Base-by-base conservation (phyloP, 2,329 filamentous ascomycete genomes). In the Fusarium marasasianum region DNA sequence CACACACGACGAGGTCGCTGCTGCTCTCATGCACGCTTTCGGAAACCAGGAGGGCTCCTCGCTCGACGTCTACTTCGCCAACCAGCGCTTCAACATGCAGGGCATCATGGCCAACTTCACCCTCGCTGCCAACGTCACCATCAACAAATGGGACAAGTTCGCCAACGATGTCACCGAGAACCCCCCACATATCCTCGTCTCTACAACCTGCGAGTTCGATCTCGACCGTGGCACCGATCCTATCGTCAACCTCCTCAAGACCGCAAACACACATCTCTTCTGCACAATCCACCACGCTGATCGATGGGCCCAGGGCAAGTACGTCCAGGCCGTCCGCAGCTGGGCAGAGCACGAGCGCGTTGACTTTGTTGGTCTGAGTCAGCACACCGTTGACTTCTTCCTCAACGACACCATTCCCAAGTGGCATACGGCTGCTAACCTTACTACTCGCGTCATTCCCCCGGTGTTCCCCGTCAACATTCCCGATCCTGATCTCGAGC, bases 261-360 rank as follows among this genome's bases (percentile, higher is more conserved):
- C 54, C 29, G 70, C 66, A 15, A 71, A 71, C 35, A 77, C 78
- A 26, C 70, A 76, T 40, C 70, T 79, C 29, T 79, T 79, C 76
- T 79, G 78, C 62, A 70, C 77, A 33, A 63, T 78, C 35, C 78
- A 79, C 72, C 78, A 79, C 60, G 78, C 78, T 59, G 78, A 79
- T 61, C 66, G 64, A 35, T 79, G 78, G 78, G 67, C 37, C 43
- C 38, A 69, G 41, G 76, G 78, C 60, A 66, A 64, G 37, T 71
- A 74, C 40, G 74, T 77, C 50, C 60, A 77, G 45, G 53, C 75
- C 18, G 68, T 71, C 12, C 75, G 72, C 48, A 61, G 73, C 29
- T 79, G 71, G 54, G 66, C 54, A 14, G 72, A 72, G 53, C 63
- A 73, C 33, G 71, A 66, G 51, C 61, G 69, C n/a, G 71, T 78